Conservation (phyloP, 495 filamentous ascomycete species). For the Stereocaulon alpinum region DNA sequence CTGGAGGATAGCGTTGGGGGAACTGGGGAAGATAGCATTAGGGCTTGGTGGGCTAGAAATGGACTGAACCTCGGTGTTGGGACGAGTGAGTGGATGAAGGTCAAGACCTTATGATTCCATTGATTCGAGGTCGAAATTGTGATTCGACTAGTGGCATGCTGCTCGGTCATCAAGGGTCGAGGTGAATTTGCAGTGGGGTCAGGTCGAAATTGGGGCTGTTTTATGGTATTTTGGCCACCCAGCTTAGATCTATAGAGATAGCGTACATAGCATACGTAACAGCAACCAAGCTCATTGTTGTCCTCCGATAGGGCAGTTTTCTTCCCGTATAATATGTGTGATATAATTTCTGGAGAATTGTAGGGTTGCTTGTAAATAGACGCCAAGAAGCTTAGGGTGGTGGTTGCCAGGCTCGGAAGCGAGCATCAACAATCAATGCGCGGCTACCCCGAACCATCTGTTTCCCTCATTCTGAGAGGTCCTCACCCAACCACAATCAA, state of each 20-base stretch:
- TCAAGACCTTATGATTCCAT: conserved; percentile 44
- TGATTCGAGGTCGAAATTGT: background rate
- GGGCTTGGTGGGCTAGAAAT: conserved; percentile 83
- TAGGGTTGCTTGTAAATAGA: conserved; percentile 5
- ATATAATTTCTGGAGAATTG: background rate
- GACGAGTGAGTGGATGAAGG: conserved; percentile 90
- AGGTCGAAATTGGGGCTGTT: background rate
- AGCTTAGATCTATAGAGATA: background rate
- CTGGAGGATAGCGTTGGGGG: conserved; percentile 73
- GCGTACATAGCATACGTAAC: background rate
- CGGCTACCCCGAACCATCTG: conserved; percentile 4
- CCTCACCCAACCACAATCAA: conserved; percentile 14
- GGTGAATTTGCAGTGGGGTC: background rate
- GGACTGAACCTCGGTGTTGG: conserved; percentile 77
- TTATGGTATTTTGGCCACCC: background rate
- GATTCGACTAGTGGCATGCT: background rate
- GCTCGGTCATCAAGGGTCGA: background rate
- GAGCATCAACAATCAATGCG: conserved; percentile 11
- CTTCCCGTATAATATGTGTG: background rate
- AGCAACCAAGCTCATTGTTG: background rate
- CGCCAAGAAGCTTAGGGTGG: conserved; percentile 8
- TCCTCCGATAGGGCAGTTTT: background rate
- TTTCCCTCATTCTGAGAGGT: background rate
- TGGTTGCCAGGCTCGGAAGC: conserved; percentile 13
- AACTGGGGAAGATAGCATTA: conserved; percentile 52